Conservation (phyloP, 306 rosid genomes). For the Quillaja saponaria region DNA sequence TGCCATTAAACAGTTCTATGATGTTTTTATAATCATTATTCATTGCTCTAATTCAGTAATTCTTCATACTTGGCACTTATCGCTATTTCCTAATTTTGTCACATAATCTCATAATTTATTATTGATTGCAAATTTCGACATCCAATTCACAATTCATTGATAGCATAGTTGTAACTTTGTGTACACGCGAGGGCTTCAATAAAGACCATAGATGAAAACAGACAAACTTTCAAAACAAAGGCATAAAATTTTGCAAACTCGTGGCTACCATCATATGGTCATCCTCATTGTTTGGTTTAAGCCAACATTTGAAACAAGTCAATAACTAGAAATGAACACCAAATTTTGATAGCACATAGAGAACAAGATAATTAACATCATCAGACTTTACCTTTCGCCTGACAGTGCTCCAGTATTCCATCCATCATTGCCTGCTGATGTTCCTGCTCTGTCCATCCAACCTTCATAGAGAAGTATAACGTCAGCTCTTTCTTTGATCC, state of each 20-base stretch:
- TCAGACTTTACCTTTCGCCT: constrained; percentile 53
- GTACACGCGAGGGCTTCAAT: neutral
- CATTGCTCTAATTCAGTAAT: too few relatives aligned
- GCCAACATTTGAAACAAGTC: neutral
- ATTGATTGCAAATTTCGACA: too few relatives aligned
- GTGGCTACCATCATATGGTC: too few relatives aligned
- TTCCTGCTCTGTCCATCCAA: constrained; percentile 70
- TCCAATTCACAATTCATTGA: too few relatives aligned
- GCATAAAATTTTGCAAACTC: too few relatives aligned
- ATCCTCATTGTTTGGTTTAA: constrained; percentile 1
- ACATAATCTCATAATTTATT: too few relatives aligned
- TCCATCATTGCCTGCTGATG: constrained; percentile 57
- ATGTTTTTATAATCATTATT: too few relatives aligned
- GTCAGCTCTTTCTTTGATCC: constrained; percentile 26
- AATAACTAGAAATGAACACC: neutral
- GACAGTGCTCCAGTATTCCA: constrained; percentile 62
- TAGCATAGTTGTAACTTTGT: too few relatives aligned
- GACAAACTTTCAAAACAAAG: too few relatives aligned
- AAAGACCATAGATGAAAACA: neutral
- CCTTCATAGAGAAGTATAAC: constrained; percentile 44
- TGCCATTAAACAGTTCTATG: too few relatives aligned
- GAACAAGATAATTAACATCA: constrained; percentile 22
- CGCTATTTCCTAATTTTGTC: too few relatives aligned
- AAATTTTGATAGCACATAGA: neutral
- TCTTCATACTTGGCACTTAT: too few relatives aligned